phyloP scores from a whole-genome alignment of 176 grass and related monocot species.

The Cenchrus purpureus region DNA sequence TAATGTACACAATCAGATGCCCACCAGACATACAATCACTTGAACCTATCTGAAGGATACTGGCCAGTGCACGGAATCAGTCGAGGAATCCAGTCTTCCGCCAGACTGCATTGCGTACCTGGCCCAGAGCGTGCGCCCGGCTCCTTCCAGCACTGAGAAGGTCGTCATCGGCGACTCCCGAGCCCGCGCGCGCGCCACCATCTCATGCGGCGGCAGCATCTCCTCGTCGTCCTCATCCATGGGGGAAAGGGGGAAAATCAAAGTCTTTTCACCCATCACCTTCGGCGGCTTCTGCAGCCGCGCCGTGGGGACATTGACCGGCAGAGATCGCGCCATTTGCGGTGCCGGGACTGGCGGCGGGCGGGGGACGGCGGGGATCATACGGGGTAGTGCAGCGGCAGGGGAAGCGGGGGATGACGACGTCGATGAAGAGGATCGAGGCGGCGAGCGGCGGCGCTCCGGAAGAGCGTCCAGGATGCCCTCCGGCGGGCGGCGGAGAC shows the following conservation, averaged over 20 bases:
- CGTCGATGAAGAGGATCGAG: constrained; percentile 49
- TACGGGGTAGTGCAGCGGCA: constrained; percentile 48
- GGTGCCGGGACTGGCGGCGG: constrained; percentile 40
- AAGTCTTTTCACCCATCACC: background rate
- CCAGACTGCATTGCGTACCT: constrained; percentile 86
- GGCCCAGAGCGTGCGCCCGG: constrained; percentile 72
- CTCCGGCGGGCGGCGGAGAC: constrained; percentile 56
- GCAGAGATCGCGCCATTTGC: constrained; percentile 60
- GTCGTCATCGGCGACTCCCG: constrained; percentile 71
- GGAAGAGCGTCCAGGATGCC: constrained; percentile 68
- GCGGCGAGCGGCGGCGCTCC: constrained; percentile 35
- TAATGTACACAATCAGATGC: constrained; percentile 30
- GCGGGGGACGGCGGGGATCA: constrained; percentile 72
- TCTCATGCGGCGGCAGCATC: constrained; percentile 89
- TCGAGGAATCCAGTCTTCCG: constrained; percentile 82
- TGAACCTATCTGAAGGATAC: background rate
- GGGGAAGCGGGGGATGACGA: constrained; percentile 62
- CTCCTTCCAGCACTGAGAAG: constrained; percentile 79
- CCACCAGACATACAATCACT: constrained; percentile 15
- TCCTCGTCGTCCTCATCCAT: constrained; percentile 48
- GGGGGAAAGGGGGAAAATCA: background rate
- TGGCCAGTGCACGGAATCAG: constrained; percentile 47
- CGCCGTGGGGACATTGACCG: constrained; percentile 68
- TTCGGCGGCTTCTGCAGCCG: constrained; percentile 37
- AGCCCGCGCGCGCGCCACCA: constrained; percentile 58